Base-by-base conservation (phyloP, 345 rosid species). In the Litchi chinensis region DNA sequence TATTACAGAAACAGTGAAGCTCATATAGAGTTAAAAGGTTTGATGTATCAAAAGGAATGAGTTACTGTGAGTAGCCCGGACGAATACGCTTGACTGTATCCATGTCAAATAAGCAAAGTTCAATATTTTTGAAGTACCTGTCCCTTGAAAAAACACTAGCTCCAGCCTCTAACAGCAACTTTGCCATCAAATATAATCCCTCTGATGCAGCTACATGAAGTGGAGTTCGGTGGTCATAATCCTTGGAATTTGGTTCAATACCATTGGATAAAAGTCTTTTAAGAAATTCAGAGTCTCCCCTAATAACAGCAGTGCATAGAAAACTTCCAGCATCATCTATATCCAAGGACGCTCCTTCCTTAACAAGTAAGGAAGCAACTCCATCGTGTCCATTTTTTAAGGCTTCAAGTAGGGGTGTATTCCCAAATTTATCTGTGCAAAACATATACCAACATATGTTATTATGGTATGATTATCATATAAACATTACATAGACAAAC, bases 191-290 rank as follows among this genome's bases (percentile, higher is more conserved):
- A 87, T 75, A 84, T 75, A 91, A 80, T 32, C 98, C 99, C 86
- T 94, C 97, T 48, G 99, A 93, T 73, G 95, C 91, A 68, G 98
- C 98, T 10, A 93, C 80, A 78, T 97, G 98, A 84, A 97, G 98
- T 15, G 98, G 95, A 11, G 98, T 94, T 77, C 97, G 88, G 37
- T 91, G 97, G 76, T 96, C 94, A 64, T 94, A 96, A 84, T 96
- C 97, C 82, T 81, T 90, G 48, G 92, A 85, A 87, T 96, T 92
- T 4, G 99, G 98, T 74, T 97, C 91, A 26, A 92, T 76, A 39
- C 98, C 98, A 75, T 77, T 77, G 67, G 90, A 83, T 74, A 97
- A 84, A 81, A 94, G 28, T 78, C 95, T 93, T 84, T 71, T 93
- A 48, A 94, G 88, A 81, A 90, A 86, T 66, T 97, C 97, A 0